Evolutionary conservation across 2,329 filamentous ascomycete genomes (phyloP).

Genomic region (Xylaria sp.): DNA sequence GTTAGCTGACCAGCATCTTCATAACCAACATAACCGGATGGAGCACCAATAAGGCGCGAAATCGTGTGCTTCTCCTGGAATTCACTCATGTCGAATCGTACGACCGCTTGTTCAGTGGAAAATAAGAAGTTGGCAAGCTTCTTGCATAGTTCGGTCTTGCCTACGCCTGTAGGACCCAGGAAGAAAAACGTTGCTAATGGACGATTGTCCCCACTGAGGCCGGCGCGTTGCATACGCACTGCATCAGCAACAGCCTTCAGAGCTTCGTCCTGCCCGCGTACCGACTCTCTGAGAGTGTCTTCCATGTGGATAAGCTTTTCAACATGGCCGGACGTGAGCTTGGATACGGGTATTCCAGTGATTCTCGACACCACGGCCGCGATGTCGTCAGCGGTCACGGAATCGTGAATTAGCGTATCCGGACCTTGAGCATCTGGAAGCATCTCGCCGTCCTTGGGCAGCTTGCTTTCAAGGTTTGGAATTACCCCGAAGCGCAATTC

Average conservation of each 20-base stretch:
- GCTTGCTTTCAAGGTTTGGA: conserved; percentile 79
- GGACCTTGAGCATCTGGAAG: conserved; percentile 47
- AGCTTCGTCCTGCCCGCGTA: conserved; percentile 94
- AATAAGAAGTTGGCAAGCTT: conserved; percentile 94
- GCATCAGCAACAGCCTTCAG: conserved; percentile 91
- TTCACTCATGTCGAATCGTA: conserved; percentile 97
- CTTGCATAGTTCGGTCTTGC: conserved; percentile 97
- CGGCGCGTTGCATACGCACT: conserved; percentile 92
- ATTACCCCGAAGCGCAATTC: conserved; percentile 91
- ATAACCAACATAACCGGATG: conserved; percentile 95
- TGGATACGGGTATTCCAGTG: conserved; percentile 92
- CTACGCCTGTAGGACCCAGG: conserved; percentile 93
- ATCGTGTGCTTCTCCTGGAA: conserved; percentile 98
- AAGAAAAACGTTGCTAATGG: conserved; percentile 98
- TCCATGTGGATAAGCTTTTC: conserved; percentile 98
- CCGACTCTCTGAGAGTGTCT: conserved; percentile 81
- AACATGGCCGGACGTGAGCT: conserved; percentile 91
- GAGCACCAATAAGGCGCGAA: conserved; percentile 89
- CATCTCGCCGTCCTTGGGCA: conserved; percentile 77
- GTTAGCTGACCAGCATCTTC: conserved; percentile 97
- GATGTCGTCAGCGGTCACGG: conserved; percentile 95
- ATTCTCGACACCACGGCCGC: conserved; percentile 89
- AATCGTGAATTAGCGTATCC: conserved; percentile 84
- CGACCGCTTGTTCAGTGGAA: conserved; percentile 88
- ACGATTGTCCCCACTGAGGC: conserved; percentile 89